phyloP scores from a whole-genome alignment of 1,139 yeast species.

The Torulaspora globosa region DNA sequence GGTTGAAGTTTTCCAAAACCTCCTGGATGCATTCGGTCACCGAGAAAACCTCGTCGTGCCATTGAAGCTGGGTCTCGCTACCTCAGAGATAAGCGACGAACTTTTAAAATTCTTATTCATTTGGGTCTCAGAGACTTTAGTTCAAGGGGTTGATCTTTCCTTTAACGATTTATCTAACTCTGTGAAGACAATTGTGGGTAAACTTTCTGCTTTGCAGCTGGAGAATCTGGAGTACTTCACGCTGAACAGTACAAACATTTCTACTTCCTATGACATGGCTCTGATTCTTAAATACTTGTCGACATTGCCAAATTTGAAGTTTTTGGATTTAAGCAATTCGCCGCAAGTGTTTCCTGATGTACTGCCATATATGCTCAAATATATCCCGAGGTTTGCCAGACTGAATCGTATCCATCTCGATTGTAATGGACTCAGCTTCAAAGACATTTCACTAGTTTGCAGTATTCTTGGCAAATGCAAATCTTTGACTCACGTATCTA shows the following conservation, averaged over 20 bases:
- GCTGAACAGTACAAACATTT: constrained; percentile 61
- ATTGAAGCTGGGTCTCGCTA: constrained; percentile 72
- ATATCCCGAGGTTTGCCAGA: constrained; percentile 60
- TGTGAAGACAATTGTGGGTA: constrained; percentile 41
- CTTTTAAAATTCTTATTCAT: constrained; percentile 55
- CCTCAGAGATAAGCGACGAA: constrained; percentile 55
- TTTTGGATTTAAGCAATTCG: constrained; percentile 71
- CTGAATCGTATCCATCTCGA: constrained; percentile 77
- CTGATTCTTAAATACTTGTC: constrained; percentile 51
- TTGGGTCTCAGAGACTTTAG: constrained; percentile 56
- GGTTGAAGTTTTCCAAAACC: constrained; percentile 46
- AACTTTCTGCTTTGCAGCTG: constrained; percentile 26
- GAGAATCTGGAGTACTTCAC: constrained; percentile 53
- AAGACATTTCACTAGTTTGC: constrained; percentile 62
- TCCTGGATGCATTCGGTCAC: constrained; percentile 42
- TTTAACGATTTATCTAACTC: constrained; percentile 66
- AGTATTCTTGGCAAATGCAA: constrained; percentile 67
- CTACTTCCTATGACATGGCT: constrained; percentile 51
- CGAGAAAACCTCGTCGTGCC: constrained; percentile 40
- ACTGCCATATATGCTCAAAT: constrained; percentile 55
- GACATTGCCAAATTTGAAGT: constrained; percentile 54
- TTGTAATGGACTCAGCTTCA: constrained; percentile 58
- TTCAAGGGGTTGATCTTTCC: constrained; percentile 82
- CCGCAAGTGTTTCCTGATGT: constrained; percentile 72
- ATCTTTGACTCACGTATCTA: constrained; percentile 69